phyloP scores from a whole-genome alignment of 495 filamentous ascomycete genomes.

The Podospora bellae-mahoneyi region DNA sequence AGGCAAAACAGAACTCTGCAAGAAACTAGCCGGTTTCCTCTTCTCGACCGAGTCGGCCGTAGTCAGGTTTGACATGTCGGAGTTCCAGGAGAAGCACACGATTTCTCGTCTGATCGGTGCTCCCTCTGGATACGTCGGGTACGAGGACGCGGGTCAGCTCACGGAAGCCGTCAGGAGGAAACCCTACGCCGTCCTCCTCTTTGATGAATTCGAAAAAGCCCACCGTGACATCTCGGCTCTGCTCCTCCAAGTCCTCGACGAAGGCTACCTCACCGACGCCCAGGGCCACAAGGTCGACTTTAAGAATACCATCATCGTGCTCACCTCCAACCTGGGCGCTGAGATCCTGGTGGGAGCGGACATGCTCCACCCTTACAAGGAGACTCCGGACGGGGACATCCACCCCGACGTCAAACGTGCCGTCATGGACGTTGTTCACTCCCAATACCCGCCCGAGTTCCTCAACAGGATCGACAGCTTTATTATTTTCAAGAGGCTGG shows the following conservation, averaged over 20 bases:
- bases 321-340: slow-evolving; percentile 90
- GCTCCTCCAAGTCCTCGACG: slow-evolving; percentile 93
- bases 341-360: slow-evolving; percentile 65
- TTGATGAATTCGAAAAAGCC: slow-evolving; percentile 98
- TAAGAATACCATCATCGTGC: slow-evolving; percentile 89
- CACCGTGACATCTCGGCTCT: slow-evolving; percentile 92
- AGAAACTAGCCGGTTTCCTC: slow-evolving; percentile 88
- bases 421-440: slow-evolving; percentile 84
- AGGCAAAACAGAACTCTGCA: slow-evolving; percentile 95
- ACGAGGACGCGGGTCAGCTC: slow-evolving; percentile 94
- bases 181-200: slow-evolving; percentile 90
- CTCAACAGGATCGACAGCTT: slow-evolving; percentile 96
- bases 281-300: slow-evolving; percentile 97
- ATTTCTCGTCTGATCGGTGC: slow-evolving; percentile 88
- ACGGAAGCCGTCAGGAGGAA: slow-evolving; percentile 94
- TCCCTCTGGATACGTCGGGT: slow-evolving; percentile 91
- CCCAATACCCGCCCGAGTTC: slow-evolving; percentile 85
- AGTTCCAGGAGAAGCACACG: slow-evolving; percentile 97
- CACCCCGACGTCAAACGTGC: slow-evolving; percentile 64
- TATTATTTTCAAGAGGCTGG: slow-evolving; percentile 88
- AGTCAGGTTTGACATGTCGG: slow-evolving; percentile 89
- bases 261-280: slow-evolving; percentile 91
- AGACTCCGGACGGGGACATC: slow-evolving; percentile 61
- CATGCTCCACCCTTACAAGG: slow-evolving; percentile 53
- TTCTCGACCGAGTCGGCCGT: slow-evolving; percentile 91